Evolutionary conservation across 2,329 filamentous ascomycete species (phyloP).

Genomic region (Colletotrichum destructivum): DNA sequence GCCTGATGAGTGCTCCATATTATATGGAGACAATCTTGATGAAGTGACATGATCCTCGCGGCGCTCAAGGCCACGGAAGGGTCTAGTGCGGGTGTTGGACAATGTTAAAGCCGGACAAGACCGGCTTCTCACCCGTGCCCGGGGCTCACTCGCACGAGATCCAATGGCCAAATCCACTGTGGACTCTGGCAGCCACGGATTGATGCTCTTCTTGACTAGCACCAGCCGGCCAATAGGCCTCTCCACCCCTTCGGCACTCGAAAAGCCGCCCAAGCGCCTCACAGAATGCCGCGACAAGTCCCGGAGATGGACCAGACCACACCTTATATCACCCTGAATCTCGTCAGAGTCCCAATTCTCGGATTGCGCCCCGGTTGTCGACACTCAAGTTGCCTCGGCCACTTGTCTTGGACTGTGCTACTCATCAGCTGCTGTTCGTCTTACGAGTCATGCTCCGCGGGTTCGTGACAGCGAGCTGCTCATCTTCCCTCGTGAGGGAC

Average conservation of each 20-base stretch:
- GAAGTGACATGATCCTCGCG: conserved; percentile 18
- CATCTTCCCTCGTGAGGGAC: conserved; percentile 29
- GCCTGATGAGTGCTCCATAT: conserved; percentile 35
- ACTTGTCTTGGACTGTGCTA: conserved; percentile 28
- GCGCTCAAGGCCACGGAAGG: conserved; percentile 18
- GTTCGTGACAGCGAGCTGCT: conserved; percentile 17
- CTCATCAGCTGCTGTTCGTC: conserved; percentile 16
- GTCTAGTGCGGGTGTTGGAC: conserved; percentile 16
- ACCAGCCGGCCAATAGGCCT: conserved; percentile 34
- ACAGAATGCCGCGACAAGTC: conserved; percentile 41
- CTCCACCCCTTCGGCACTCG: conserved; percentile 41
- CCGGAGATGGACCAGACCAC: conserved; percentile 41
- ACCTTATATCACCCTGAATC: conserved; percentile 42
- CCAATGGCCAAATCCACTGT: conserved; percentile 39
- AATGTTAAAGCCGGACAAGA: conserved; percentile 35
- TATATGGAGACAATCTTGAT: conserved; percentile 33
- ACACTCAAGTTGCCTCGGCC: conserved; percentile 25
- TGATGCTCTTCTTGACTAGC: conserved; percentile 40
- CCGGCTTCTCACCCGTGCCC: conserved; percentile 36
- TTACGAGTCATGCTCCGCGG: conserved; percentile 34
- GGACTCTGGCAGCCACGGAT: conserved; percentile 32
- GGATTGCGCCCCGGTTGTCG: conserved; percentile 15
- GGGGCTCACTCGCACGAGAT: conserved; percentile 41
- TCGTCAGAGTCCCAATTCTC: conserved; percentile 34
- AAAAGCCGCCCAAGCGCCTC: conserved; percentile 41